A percentile compares a stretch with the other conserved stretches of the same genome.
phyloP scores from a whole-genome alignment of 768 basidiomycete genomes.

The Pleurotus giganteus region DNA sequence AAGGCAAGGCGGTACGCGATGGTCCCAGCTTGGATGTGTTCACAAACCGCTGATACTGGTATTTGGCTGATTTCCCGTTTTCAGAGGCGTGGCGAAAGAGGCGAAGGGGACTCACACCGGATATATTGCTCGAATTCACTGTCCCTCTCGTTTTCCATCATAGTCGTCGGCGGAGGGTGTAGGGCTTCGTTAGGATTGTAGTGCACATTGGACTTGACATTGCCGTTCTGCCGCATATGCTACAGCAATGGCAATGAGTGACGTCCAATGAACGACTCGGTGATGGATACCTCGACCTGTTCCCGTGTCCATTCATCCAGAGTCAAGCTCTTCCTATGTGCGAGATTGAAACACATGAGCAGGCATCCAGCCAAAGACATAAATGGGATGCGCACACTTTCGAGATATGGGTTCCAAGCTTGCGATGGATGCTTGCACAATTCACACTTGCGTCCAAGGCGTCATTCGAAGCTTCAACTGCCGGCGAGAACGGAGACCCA shows the following conservation, averaged over 20 bases:
- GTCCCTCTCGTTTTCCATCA: slow-evolving; percentile 78
- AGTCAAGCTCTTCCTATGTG: slow-evolving; percentile 79
- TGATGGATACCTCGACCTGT: slow-evolving; percentile 83
- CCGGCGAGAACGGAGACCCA: slow-evolving; percentile 26
- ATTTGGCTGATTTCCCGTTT: slow-evolving; percentile 54
- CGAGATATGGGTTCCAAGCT: slow-evolving; percentile 90
- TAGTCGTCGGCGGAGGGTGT: slow-evolving; percentile 79
- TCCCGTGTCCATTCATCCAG: slow-evolving; percentile 88
- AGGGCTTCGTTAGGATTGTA: slow-evolving; percentile 84
- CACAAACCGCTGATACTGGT: slow-evolving; percentile 72
- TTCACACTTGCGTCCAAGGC: slow-evolving; percentile 53
- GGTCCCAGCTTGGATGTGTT: slow-evolving; percentile 47
- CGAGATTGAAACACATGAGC: slow-evolving; percentile 11
- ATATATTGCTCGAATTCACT: slow-evolving; percentile 92
- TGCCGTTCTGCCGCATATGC: slow-evolving; percentile 81
- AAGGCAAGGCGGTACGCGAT: slow-evolving; percentile 31
- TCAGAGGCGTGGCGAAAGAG: slow-evolving; percentile 4
- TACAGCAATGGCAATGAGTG: slow-evolving; percentile 28
- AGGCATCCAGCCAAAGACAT: background rate
- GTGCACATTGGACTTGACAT: slow-evolving; percentile 71
- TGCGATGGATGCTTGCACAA: slow-evolving; percentile 91
- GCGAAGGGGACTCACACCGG: slow-evolving; percentile 51
- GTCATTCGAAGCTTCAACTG: slow-evolving; percentile 10
- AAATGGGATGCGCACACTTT: slow-evolving; percentile 70
- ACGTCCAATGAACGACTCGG: no score